phyloP scores from a whole-genome alignment of 768 basidiomycete species.

The Termitomyces sp. region DNA sequence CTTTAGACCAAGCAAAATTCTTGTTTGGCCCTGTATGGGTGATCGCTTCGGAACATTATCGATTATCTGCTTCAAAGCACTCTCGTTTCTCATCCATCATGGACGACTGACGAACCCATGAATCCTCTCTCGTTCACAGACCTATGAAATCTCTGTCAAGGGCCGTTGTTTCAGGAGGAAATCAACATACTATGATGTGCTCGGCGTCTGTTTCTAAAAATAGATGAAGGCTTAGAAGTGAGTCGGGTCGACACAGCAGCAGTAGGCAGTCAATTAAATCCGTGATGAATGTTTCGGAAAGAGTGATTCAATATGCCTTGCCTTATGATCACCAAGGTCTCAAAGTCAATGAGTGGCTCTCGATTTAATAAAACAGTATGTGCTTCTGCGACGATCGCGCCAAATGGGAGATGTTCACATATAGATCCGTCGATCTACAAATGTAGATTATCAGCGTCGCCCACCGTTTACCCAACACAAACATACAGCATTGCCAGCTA shows the following conservation, averaged over 20 bases:
- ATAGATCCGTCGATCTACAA: neutral
- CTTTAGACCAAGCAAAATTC: slow-evolving; percentile 32
- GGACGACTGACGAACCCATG: neutral
- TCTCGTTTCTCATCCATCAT: too few relatives aligned
- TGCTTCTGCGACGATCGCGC: neutral
- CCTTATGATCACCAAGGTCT: slow-evolving; percentile 18
- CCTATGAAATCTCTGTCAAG: neutral
- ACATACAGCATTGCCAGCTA: neutral
- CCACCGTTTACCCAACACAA: neutral
- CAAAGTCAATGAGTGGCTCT: slow-evolving; percentile 23
- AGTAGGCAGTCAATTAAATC: slow-evolving; percentile 36
- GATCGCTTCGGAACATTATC: slow-evolving; percentile 1
- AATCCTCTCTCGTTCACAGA: too few relatives aligned
- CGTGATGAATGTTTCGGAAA: slow-evolving; percentile 1
- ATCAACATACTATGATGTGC: neutral
- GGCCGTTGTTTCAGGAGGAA: neutral
- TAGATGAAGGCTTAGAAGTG: neutral
- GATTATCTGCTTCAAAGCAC: neutral
- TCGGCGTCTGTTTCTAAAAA: neutral
- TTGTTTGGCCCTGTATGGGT: slow-evolving; percentile 21
- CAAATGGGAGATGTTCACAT: slow-evolving; percentile 15
- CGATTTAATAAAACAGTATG: neutral
- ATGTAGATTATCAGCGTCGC: neutral
- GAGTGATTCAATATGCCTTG: neutral
- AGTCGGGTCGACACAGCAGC: slow-evolving; percentile 27